Evolutionary conservation across 2,329 filamentous ascomycete genomes (phyloP), one percentile per base, ranked within the genome.

Genomic region (Mycosphaerella arachidis): DNA sequence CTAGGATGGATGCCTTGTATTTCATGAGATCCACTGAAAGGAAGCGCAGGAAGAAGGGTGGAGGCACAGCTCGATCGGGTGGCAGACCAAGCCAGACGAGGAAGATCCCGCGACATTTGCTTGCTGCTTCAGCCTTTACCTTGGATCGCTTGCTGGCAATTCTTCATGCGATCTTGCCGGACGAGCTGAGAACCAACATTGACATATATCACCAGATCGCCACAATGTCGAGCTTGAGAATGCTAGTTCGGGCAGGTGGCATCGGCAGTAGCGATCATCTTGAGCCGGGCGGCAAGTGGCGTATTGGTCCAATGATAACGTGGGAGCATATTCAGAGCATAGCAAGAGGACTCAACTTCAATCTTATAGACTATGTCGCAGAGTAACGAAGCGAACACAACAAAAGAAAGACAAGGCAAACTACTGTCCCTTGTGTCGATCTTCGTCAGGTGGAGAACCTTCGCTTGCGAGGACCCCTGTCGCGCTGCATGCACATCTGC

Each of bases 91-190:
- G 71, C 12, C 76, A 77, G 58, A 84, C 87, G 67, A 82, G 88
- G 57, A 90, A 90, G 74, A 90, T 93, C 24, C 85, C 89, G 10
- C 82, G 90, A 29, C 90, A 91, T 73, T 78, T 93, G 1, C 82
- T 94, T 4, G 89, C 89, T 9, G 87, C 90, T 0, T 86, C 89
- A 63, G 86, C 88, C 1, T 94, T 94, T 68, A 82, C 90, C 6
- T 77, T 93, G 13, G 90, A 94, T 75, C 82, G 90, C 35, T 84
- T 93, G 80, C 80, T 93, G 56, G 88, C 90, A 7, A 91, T 94
- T 27, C 89, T 91, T 64, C 82, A 85, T 9, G 85, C 88, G 1
- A 82, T 92, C 60, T 74, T 86, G 16, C 79, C 76, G 18, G 78
- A 78, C 50, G 72, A 73, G 5, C 69, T 80, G 1, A 56, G 70